phyloP scores from a whole-genome alignment of 257 asterid genomes.

The Voacanga thouarsii region DNA sequence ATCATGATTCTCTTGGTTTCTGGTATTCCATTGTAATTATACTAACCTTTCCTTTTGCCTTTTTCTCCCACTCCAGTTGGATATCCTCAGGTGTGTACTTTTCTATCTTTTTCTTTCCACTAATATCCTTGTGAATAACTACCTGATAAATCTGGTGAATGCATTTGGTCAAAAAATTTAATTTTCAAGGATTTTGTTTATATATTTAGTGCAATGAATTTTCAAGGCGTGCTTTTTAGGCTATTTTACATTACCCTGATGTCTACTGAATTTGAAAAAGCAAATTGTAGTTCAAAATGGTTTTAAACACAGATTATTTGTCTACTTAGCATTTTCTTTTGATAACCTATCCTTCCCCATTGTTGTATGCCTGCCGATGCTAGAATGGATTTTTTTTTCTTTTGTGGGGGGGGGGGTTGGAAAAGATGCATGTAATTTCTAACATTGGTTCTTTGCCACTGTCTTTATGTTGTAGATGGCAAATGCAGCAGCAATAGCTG shows the following conservation, averaged over 20 bases:
- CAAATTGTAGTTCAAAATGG: background rate
- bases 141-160: background rate
- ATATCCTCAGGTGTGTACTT: slow-evolving; percentile 77
- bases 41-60: slow-evolving; percentile 26
- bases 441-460: background rate
- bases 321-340: background rate
- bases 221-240: background rate
- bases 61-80: slow-evolving; percentile 49
- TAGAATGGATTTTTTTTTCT: background rate
- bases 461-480: slow-evolving; percentile 51
- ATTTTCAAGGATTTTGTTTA: background rate
- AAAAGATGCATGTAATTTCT: background rate
- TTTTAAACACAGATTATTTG: background rate
- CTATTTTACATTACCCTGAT: background rate
- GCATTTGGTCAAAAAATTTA: background rate
- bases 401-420: too few species aligned
- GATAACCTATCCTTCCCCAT: background rate
- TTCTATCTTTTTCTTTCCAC: slow-evolving; percentile 7
- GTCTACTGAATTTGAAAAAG: background rate
- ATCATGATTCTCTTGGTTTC: background rate
- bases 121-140: background rate
- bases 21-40: slow-evolving; percentile 13
- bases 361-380: background rate
- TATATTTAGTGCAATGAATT: background rate
- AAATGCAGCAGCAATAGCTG: slow-evolving; percentile 91